These are phyloP conservation scores for Rugonectria rugulosa DNA, from an alignment of 2,329 filamentous ascomycete genomes.

Conservation along the genomic window DNA sequence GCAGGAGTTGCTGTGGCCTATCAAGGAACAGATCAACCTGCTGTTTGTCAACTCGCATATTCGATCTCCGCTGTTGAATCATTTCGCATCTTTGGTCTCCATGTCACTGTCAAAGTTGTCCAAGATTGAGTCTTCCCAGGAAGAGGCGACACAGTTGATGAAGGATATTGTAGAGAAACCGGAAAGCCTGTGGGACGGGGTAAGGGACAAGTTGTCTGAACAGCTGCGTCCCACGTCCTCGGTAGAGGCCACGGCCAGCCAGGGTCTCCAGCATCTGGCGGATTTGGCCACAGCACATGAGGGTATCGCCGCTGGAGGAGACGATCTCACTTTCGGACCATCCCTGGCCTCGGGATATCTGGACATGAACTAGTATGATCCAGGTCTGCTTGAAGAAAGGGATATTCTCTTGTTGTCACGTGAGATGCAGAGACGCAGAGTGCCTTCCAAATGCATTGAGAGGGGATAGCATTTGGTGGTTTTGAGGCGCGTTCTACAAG, in stretches of 20 bases:
- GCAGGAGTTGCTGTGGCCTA: conserved; percentile 66
- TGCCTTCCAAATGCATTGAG: background rate
- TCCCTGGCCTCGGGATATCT: conserved; percentile 48
- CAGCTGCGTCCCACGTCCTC: conserved; percentile 46
- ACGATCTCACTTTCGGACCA: conserved; percentile 43
- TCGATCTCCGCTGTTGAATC: conserved; percentile 70
- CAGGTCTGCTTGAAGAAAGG: too few relatives aligned
- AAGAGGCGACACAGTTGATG: conserved; percentile 64
- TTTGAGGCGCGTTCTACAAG: too few relatives aligned
- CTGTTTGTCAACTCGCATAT: conserved; percentile 63
- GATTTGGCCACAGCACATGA: conserved; percentile 60
- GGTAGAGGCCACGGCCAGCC: conserved; percentile 54
- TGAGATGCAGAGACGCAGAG: background rate
- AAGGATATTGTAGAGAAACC: conserved; percentile 64
- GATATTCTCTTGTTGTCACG: background rate
- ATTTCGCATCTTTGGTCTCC: conserved; percentile 67
- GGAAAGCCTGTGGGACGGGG: conserved; percentile 63
- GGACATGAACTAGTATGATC: conserved; percentile 39
- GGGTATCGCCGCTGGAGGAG: conserved; percentile 39
- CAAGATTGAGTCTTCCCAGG: conserved; percentile 61
- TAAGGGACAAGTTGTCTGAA: conserved; percentile 54
- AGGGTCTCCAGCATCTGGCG: conserved; percentile 67
- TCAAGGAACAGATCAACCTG: conserved; percentile 65
- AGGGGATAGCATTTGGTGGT: too few relatives aligned
- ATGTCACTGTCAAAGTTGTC: conserved; percentile 68